These are phyloP conservation scores for Geoglossum cookeanum DNA, from an alignment of 2,329 filamentous ascomycete species.

Conservation along the genomic window DNA sequence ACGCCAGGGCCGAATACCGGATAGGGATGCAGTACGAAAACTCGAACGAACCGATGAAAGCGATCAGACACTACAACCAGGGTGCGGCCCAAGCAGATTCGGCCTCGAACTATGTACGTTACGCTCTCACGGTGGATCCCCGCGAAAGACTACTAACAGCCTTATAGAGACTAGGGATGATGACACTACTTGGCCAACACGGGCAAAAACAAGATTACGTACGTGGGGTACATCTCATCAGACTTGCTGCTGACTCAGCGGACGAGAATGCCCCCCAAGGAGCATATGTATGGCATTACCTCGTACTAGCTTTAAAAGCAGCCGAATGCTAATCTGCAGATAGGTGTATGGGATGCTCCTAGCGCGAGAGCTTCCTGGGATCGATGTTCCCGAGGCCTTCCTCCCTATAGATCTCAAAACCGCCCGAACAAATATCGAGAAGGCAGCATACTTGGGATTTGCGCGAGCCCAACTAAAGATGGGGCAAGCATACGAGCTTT, in stretches of 20 bases:
- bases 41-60: constrained; percentile 80
- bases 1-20: constrained; percentile 77
- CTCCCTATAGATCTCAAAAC: constrained; percentile 52
- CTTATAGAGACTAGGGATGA: constrained; percentile 67
- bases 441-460: constrained; percentile 88
- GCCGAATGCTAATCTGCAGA: constrained; percentile 15
- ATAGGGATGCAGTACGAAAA: constrained; percentile 98
- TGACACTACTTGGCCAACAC: constrained; percentile 87
- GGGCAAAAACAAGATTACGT: constrained; percentile 68
- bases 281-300: constrained; percentile 38
- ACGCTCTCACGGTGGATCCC: not conserved
- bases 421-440: constrained; percentile 80
- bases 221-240: constrained; percentile 64
- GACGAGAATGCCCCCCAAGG: constrained; percentile 96
- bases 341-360: constrained; percentile 79
- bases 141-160: constrained; percentile 23
- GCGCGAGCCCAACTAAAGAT: constrained; percentile 94
- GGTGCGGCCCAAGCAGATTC: constrained; percentile 71
- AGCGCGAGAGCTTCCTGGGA: constrained; percentile 76
- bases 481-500: constrained; percentile 88
- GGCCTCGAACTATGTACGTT: constrained; percentile 45
- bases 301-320: constrained; percentile 15
- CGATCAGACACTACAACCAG: constrained; percentile 72
- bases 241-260: constrained; percentile 61
- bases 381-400: constrained; percentile 53